Evolutionary conservation across 805 yeast species (phyloP), one percentile per base, ranked within the genome.

Genomic region (Candida sakaeoensis): DNA sequence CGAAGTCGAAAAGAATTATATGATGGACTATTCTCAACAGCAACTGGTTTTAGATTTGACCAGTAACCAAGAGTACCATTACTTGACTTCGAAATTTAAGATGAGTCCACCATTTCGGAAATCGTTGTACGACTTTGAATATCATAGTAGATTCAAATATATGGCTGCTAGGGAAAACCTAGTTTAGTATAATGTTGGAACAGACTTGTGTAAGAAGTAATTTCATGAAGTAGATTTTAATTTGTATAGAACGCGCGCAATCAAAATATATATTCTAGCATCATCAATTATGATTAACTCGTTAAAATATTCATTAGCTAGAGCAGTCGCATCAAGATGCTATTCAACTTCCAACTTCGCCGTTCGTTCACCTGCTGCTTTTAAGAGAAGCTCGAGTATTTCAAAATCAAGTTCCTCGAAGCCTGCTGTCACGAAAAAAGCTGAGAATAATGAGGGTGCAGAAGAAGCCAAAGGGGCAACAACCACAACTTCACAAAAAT

Each of bases 51-150:
- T 42, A 8, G 54, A 55, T 29, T 48, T 52, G 33, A 42, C 42
- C 22, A 36, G 36, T n/a, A 53, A 52, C 29, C 44, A 39, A 8
- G 57, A 53, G 4, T 58, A 58, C 39, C 57, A 58, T 42, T 45
- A 51, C 32, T 50, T 58, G 23, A 55, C 60, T 12, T 47, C 54
- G 8, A 48, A 49, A 33, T 54, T 57, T 41, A 47, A 50, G 21
- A 53, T 58, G 54, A 54, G 57, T 18, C 49, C 43, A 33, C 60
- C 63, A 5, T 40, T 56, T 25, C 42, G 60, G 33, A 50, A 54
- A 36, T 40, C 58, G 8, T 50, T 58, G 28, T 58, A 43, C 33
- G 60, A 58, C 36, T 58, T 50, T 36, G 59, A 56, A 40, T 46
- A 54, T 33, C 45, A 50, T 39, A 59, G 55, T 33, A 46, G 58